Evolutionary conservation across 768 basidiomycete genomes (phyloP), one percentile per base, ranked within the genome.

Genomic region (Collybiopsis confluens): DNA sequence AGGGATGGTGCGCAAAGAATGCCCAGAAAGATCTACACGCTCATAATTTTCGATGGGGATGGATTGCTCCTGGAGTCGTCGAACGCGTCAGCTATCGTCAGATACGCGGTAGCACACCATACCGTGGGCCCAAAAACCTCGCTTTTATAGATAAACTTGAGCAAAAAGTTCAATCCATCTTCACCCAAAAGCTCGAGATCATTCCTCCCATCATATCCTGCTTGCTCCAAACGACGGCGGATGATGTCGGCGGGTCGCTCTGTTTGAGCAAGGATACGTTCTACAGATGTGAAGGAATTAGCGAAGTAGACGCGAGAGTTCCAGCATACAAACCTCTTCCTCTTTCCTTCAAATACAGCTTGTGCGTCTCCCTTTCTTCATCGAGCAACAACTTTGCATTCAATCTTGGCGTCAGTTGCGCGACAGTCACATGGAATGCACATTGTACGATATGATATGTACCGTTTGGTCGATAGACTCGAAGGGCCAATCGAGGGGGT

Each of bases 141-240:
- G 60, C 81, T 86, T 65, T 94, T 92, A 71, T 90, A 98, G 18
- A 95, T 83, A 61, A 98, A 96, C 61, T 87, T 89, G 66, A 92
- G 79, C 23, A 99, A 75, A 64, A 95, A 95, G 4, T 83, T 80
- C 56, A 97, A 72, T 50, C 90, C 89, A 28, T 91, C 88, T 3
- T 80, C 80, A 0, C 85, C 86, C 6, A 97, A 74, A 40, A 86
- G 76, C 55, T 92, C 87, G 6, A 88, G 68, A 37, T 86, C 85
- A 65, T 99, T 96, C 16, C 81, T 77, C 20, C 83, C 78, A 46
- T 87, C 84, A 61, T 93, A 98, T 0, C 96, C 95, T 3, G 93
- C 92, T 65, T 96, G 92, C 59, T 89, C 83, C 57, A 98, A 73
- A 35, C 92, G 79, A 37, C 90, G 78, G 54, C 86, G 80, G 20